Evolutionary conservation across 345 rosid species (phyloP), one percentile per base, ranked within the genome.

Genomic region (Camelina hispida): DNA sequence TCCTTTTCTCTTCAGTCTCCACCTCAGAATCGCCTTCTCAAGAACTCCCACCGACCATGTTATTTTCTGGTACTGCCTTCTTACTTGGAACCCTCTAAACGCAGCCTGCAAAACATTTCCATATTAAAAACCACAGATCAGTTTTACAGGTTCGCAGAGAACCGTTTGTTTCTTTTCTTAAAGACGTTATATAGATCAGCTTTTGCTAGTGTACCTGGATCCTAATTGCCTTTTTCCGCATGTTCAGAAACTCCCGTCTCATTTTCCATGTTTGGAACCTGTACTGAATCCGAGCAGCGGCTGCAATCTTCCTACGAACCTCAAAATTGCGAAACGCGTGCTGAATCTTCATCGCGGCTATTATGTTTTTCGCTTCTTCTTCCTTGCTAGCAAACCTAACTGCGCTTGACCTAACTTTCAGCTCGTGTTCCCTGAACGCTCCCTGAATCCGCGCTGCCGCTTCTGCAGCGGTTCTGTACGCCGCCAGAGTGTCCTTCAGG

Each of bases 281-380:
- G 69, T 89, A 81, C 76, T 96, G 99, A 77, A 96, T 96, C 55
- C 80, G 87, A 16, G 76, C 96, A 81, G 94, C 99, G 40, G 99
- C 98, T 46, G 86, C 84, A 87, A 96, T 79, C 81, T 78, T 89
- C 81, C 91, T 96, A 62, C 77, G 83, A 1, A 67, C 60, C 40
- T 87, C 98, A 30, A 16, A 83, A 66, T 87, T 87, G 68, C 96
- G 98, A 58, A 82, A 96, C 16, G 99, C 99, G 65, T 93, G 90
- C 77, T 96, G 99, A 86, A 96, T 93, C 86, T 81, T 92, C 96
- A 96, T 73, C 5, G 98, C 99, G 8, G 99, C 98, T 69, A 96
- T 73, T 74, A 96, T 93, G 80, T 18, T 66, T 54, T 79, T 80
- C 18, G 96, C 99, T 51, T 96, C 99, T 16, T 82, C 88, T 81